Percentiles rank a stretch among this genome's conserved stretches.
These are phyloP conservation scores for Rhizopus microsporus DNA, from an alignment of 371 early-diverging fungal species.

Conservation along the genomic window DNA sequence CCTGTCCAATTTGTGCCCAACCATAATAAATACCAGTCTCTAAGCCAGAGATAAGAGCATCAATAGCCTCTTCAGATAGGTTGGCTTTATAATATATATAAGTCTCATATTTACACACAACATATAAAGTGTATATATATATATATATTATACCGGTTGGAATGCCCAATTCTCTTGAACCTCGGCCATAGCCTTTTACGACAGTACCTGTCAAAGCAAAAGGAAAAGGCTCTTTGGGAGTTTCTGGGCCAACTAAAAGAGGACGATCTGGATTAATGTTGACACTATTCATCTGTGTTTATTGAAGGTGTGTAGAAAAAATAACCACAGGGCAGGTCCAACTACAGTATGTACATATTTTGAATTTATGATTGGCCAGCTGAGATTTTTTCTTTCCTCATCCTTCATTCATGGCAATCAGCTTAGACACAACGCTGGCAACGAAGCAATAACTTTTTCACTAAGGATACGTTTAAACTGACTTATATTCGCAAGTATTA, in stretches of 20 bases:
- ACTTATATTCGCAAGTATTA: too few relatives aligned
- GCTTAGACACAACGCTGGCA: too few relatives aligned
- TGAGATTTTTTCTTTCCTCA: too few relatives aligned
- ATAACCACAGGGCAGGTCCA: too few relatives aligned
- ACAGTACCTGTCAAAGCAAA: constrained; percentile 78
- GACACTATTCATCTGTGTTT: background rate
- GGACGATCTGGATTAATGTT: constrained; percentile 54
- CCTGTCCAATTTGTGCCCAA: constrained; percentile 78
- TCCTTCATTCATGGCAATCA: too few relatives aligned
- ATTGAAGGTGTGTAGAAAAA: too few relatives aligned
- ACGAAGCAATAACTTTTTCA: too few relatives aligned
- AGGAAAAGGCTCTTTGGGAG: constrained; percentile 67
- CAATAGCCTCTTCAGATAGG: constrained; percentile 79
- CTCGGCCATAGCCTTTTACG: constrained; percentile 91
- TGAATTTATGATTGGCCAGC: too few relatives aligned
- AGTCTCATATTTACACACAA: background rate
- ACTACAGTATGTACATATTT: too few relatives aligned
- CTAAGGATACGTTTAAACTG: too few relatives aligned
- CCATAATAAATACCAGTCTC: constrained; percentile 95
- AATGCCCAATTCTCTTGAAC: constrained; percentile 94
- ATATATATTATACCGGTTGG: constrained; percentile 80
- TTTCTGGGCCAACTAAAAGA: constrained; percentile 59
- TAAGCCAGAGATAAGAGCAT: constrained; percentile 60
- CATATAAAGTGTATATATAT: background rate
- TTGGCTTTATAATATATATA: constrained; percentile 65